Conservation (phyloP, 2,329 filamentous ascomycete genomes). For the Tolypocladium cylindrosporum region DNA sequence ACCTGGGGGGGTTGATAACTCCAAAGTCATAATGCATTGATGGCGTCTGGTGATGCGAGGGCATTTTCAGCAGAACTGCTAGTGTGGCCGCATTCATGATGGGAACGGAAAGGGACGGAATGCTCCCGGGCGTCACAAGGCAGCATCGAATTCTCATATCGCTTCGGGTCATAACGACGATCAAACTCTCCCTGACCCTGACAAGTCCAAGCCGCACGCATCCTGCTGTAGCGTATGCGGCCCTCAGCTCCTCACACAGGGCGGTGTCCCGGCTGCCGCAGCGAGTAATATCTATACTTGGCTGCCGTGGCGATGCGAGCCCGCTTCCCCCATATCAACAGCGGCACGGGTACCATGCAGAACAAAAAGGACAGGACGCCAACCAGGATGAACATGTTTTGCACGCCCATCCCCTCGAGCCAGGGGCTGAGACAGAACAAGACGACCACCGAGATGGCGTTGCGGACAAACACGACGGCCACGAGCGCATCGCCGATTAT, state of each 20-base stretch:
- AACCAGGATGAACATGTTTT: constrained; percentile 9
- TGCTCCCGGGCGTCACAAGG: background rate
- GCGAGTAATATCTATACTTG: constrained; percentile 2
- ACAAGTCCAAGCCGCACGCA: background rate
- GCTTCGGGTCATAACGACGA: background rate
- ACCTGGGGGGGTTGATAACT: too few species aligned
- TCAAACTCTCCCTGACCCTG: background rate
- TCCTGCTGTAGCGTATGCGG: background rate
- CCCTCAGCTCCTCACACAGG: background rate
- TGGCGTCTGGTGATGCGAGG: too few species aligned
- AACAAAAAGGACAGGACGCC: constrained; percentile 4
- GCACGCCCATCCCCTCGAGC: constrained; percentile 11
- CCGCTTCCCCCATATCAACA: constrained; percentile 13
- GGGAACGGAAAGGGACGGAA: background rate
- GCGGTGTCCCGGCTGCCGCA: background rate
- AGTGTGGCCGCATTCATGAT: background rate
- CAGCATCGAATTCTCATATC: background rate
- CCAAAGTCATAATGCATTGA: too few species aligned
- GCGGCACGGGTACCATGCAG: constrained; percentile 7
- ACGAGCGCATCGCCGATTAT: constrained; percentile 12
- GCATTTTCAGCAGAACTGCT: background rate
- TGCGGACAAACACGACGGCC: constrained; percentile 12
- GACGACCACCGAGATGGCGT: constrained; percentile 10
- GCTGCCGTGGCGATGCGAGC: background rate
- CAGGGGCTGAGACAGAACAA: constrained; percentile 11